Evolutionary conservation across 768 basidiomycete genomes (phyloP).

Genomic region (Polyporus arcularius): DNA sequence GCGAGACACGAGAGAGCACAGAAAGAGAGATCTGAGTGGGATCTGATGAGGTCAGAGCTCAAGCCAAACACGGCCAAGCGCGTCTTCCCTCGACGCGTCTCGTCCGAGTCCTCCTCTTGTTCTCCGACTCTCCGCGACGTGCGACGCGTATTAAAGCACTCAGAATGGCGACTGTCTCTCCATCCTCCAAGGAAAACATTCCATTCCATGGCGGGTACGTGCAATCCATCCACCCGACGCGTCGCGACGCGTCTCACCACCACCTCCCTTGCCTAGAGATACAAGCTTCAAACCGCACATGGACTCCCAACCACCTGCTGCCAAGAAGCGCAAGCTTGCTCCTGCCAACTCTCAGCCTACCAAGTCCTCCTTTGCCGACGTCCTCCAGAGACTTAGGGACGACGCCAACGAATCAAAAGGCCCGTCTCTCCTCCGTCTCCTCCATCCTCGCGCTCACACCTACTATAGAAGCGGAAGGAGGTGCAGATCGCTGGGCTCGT

Average conservation of each 20-base stretch:
- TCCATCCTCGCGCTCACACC: not conserved
- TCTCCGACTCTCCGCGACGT: not conserved
- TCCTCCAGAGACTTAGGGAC: conserved; percentile 37
- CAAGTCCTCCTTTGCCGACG: conserved; percentile 40
- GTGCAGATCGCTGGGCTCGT: conserved; percentile 73
- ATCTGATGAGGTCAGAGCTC: conserved; percentile 14
- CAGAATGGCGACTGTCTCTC: conserved; percentile 16
- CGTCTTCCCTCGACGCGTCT: conserved; percentile 7
- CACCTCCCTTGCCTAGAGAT: conserved; percentile 1
- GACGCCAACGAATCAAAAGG: conserved; percentile 31
- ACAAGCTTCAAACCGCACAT: conserved; percentile 20
- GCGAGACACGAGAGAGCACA: not conserved
- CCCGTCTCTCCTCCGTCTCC: conserved; percentile 3
- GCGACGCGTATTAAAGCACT: not conserved
- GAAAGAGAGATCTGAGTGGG: conserved; percentile 4
- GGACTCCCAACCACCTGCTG: conserved; percentile 26
- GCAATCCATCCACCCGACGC: not conserved
- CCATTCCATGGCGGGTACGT: conserved; percentile 20
- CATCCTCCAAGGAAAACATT: conserved; percentile 21
- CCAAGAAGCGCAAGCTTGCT: conserved; percentile 36
- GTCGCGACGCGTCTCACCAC: not conserved
- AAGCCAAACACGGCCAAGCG: conserved; percentile 21
- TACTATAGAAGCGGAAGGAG: conserved; percentile 67
- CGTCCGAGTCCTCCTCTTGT: too few relatives aligned
- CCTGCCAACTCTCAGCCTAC: conserved; percentile 24